These are phyloP conservation scores for Rubroshorea leprosula DNA, from an alignment of 345 rosid genomes.

Conservation along the genomic window DNA sequence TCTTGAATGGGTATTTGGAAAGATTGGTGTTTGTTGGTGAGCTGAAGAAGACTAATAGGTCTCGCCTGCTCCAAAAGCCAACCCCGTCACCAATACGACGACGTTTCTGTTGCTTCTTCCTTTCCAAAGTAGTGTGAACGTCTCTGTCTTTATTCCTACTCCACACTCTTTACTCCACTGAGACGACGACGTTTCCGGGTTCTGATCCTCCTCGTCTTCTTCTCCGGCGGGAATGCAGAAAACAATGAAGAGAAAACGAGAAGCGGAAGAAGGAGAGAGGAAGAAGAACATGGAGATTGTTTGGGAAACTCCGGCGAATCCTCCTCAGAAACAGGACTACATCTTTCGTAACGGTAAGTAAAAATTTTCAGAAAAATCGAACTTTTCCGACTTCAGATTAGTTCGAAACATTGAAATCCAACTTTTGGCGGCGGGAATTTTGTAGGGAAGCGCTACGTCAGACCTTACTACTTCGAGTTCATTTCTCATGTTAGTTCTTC, in stretches of 20 bases:
- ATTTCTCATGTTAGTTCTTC: slow-evolving; percentile 58
- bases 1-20: slow-evolving; percentile 18
- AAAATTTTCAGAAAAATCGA: neutral
- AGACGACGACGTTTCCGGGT: slow-evolving; percentile 18
- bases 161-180: neutral
- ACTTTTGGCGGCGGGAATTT: slow-evolving; percentile 25
- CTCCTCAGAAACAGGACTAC: slow-evolving; percentile 57
- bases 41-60: slow-evolving; percentile 27
- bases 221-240: slow-evolving; percentile 10
- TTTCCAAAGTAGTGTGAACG: slow-evolving; percentile 7
- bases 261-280: slow-evolving; percentile 9
- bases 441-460: slow-evolving; percentile 79
- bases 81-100: slow-evolving; percentile 22
- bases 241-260: slow-evolving; percentile 30
- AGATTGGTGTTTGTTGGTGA: slow-evolving; percentile 33
- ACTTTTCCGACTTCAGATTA: neutral
- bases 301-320: slow-evolving; percentile 63
- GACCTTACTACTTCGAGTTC: slow-evolving; percentile 85
- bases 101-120: slow-evolving; percentile 8
- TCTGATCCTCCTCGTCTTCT: neutral
- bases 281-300: slow-evolving; percentile 40
- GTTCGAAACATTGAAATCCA: slow-evolving; percentile 1
- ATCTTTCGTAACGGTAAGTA: slow-evolving; percentile 58
- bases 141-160: slow-evolving; percentile 2
- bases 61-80: slow-evolving; percentile 10